A percentile compares a stretch with the other conserved stretches of the same genome.
phyloP scores from a whole-genome alignment of 2,329 filamentous ascomycete species.

The Microdochium bolleyi region DNA sequence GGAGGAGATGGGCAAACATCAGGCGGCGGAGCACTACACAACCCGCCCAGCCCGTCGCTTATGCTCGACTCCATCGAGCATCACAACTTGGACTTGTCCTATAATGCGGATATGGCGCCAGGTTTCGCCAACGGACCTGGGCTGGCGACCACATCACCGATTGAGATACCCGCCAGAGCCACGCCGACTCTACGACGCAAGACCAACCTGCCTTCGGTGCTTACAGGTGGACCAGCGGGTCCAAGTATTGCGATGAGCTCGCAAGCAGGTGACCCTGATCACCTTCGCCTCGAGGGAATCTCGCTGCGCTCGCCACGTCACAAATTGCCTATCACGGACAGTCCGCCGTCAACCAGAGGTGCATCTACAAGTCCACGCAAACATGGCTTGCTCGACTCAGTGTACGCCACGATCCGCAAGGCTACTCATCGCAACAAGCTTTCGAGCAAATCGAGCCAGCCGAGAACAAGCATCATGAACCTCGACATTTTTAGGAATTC shows the following conservation, averaged over 20 bases:
- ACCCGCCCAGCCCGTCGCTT: constrained; percentile 21
- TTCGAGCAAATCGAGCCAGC: background rate
- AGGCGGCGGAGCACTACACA: constrained; percentile 11
- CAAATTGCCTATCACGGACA: constrained; percentile 14
- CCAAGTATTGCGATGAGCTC: constrained; percentile 21
- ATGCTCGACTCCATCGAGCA: constrained; percentile 17
- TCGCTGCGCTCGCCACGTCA: constrained; percentile 26
- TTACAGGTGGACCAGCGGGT: constrained; percentile 11
- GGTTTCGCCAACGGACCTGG: background rate
- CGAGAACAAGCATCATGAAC: constrained; percentile 1
- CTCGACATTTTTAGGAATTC: background rate
- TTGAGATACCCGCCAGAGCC: constrained; percentile 8
- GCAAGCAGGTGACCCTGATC: constrained; percentile 27
- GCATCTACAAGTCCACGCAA: constrained; percentile 15
- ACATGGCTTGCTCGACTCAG: constrained; percentile 16
- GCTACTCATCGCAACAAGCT: constrained; percentile 11
- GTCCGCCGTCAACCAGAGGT: constrained; percentile 14
- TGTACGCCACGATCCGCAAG: constrained; percentile 17
- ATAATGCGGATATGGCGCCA: background rate
- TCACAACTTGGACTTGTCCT: background rate
- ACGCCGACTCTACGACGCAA: constrained; percentile 7
- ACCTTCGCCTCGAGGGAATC: constrained; percentile 38
- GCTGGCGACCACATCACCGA: background rate
- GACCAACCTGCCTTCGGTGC: background rate
- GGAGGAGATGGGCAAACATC: constrained; percentile 12